phyloP scores from a whole-genome alignment of 2,329 filamentous ascomycete species.

The Teratosphaeria epicoccoides region DNA sequence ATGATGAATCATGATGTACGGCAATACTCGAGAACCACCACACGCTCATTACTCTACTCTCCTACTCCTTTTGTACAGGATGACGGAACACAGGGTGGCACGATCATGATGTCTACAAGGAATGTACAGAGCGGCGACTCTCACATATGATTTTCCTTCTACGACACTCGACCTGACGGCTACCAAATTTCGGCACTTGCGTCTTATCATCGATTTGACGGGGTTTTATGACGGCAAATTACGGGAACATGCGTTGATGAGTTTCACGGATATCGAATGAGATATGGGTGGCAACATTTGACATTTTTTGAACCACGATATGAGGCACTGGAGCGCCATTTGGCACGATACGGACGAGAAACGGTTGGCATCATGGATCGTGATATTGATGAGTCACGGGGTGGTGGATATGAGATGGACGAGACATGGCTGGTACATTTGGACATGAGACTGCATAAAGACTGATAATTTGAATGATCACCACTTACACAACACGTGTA shows the following conservation, averaged over 20 bases:
- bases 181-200: constrained; percentile 1
- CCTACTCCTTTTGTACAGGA: background rate
- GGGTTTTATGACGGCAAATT: background rate
- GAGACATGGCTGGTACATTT: too few species aligned
- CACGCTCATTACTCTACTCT: background rate
- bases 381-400: too few species aligned
- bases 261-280: background rate
- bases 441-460: background rate
- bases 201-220: constrained; percentile 1
- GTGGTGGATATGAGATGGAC: too few species aligned
- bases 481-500: background rate
- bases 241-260: constrained; percentile 9
- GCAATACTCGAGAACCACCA: background rate
- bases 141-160: background rate
- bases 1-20: constrained; percentile 1
- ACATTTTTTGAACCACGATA: too few species aligned
- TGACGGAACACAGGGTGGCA: background rate
- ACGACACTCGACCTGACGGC: background rate
- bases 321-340: too few species aligned
- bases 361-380: too few species aligned
- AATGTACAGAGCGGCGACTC: background rate
- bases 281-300: background rate
- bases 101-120: background rate
- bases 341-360: too few species aligned
- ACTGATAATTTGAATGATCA: background rate